Base-by-base conservation (phyloP, 805 yeast genomes). In the Priceomyces fermenticarens region DNA sequence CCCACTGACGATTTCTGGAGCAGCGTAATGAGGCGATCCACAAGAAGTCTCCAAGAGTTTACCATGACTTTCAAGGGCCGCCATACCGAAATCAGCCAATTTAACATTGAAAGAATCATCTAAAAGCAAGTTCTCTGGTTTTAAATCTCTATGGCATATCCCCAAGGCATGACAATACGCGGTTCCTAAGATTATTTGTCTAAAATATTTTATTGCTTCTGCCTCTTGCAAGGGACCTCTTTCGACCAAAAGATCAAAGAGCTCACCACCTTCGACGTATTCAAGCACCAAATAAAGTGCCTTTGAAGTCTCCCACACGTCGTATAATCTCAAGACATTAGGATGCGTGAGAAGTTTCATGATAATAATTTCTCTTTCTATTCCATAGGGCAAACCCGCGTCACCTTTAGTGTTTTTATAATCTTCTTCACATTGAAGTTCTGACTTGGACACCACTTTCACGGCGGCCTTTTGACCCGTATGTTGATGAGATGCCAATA, bases 71-170 rank as follows among this genome's bases (percentile, higher is more conserved):
- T 93, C 98, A 35, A 93, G 69, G 5, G 99, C 98, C 12, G 99
- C 99, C 99, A 93, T 93, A 27, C 99, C 99, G 60, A 93, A 93
- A 65, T 93, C 99, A 8, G 99, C 99, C 50, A 93, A 88, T 62
- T 93, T 93, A 61, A 93, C 90, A 62, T 88, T 89, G 47, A 83
- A 79, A 59, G 88, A 77, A 57, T 83, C 82, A 66, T 90, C 98
- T 32, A 90, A 70, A 32, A 85, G 63, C 52, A 85, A 64, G 65
- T 85, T 85, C 57, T 85, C 95, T 2, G 95, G 95, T 56, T 85
- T 85, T 53, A 88, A 72, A 59, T 88, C 96, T 46, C 96, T 81
- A 61, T 88, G 96, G 47, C 95, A 88, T 52, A 88, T 87, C 59
- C 87, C 87, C 58, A 87, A 80, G 46, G 85, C 85, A 58, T 88